Conservation (phyloP, 2,329 filamentous ascomycete species). For the Lanzia echinophila region DNA sequence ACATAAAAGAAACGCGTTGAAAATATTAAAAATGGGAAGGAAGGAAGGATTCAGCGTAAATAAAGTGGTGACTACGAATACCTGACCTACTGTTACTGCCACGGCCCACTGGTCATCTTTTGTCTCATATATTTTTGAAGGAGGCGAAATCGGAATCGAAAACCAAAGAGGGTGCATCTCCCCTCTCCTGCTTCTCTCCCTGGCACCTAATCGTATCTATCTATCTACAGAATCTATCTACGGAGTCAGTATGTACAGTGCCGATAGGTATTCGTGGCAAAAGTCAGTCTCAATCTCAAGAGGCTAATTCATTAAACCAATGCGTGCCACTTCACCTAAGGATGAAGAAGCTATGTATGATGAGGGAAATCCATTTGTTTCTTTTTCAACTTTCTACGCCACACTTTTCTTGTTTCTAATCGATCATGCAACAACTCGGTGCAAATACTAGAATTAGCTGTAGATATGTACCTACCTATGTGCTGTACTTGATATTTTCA, state of each 20-base stretch:
- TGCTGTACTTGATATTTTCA: background rate
- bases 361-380: constrained; percentile 6
- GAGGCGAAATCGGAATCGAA: background rate
- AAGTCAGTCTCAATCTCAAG: background rate
- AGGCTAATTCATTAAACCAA: constrained; percentile 4
- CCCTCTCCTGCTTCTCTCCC: too few relatives aligned
- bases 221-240: too few relatives aligned
- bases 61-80: too few relatives aligned
- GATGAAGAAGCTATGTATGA: constrained; percentile 2
- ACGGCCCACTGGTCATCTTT: background rate
- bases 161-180: too few relatives aligned
- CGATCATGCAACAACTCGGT: too few relatives aligned
- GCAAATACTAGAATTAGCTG: too few relatives aligned
- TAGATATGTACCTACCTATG: background rate
- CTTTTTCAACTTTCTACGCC: constrained; percentile 7
- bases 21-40: too few relatives aligned
- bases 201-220: too few relatives aligned
- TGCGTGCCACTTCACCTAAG: constrained; percentile 2
- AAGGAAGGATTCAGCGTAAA: background rate
- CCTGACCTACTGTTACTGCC: background rate
- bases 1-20: constrained; percentile 5
- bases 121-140: background rate
- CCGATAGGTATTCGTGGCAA: background rate
- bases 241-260: too few relatives aligned
- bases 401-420: background rate